Evolutionary conservation across 2,329 filamentous ascomycete species (phyloP), one percentile per base, ranked within the genome.

Genomic region (Hymenotorrendiella dingleyae): DNA sequence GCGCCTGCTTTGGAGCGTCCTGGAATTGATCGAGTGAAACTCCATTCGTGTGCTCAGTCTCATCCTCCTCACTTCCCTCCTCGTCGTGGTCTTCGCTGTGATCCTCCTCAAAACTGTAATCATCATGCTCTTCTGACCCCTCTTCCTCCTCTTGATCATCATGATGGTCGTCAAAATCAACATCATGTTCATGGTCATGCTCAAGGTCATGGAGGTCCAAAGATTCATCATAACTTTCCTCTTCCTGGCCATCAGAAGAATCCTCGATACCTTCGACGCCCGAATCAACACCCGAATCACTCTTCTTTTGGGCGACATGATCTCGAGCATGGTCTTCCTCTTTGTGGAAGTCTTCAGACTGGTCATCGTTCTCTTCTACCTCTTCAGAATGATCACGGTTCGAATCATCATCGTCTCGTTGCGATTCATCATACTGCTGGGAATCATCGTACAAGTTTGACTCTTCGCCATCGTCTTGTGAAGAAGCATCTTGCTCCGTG

Each of bases 31-130:
- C 40, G 22, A 50, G 29, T 27, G 49, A 45, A 21, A 23, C 40
- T 6, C 28, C 39, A 6, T 33, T 28, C 2, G 30, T 46, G 22
- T 43, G 41, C 8, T 45, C 41, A 20, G 43, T 40, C 11, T 48
- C 43, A n/a, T 49, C 46, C n/a, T 42, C 43, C n/a, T 43, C 45
- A 11, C 43, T 40, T 6, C 30, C 26, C 16, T 37, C 32, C 6
- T 36, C 20, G 19, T 45, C 37, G 19, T 38, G 22, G 26, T 28
- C 29, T 11, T 41, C 29, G 16, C 21, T 34, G 1, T 41, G 32
- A n/a, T 26, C 34, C n/a, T n/a, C n/a, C n/a, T n/a, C n/a, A n/a
- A n/a, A n/a, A n/a, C n/a, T n/a, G n/a, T n/a, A n/a, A n/a, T n/a
- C n/a, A n/a, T n/a, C n/a, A 6, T 36, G 34, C 14, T 36, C 20